Evolutionary conservation across 768 basidiomycete genomes (phyloP), one percentile per base, ranked within the genome.

Genomic region (Macrocybe gigantea): DNA sequence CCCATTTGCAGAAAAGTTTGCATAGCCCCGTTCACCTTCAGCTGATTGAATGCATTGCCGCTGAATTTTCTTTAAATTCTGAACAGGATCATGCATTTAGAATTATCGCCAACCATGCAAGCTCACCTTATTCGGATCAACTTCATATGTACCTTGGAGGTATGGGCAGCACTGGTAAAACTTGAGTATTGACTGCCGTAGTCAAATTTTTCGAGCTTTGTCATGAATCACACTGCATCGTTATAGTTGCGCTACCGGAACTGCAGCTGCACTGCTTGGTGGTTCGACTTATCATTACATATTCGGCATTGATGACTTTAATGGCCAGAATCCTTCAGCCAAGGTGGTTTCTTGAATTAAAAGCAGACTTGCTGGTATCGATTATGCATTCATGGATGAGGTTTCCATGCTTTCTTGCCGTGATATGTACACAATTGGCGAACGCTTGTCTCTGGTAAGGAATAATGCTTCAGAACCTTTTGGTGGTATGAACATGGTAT

Each of bases 361-460:
- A 41, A 15, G 50, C 36, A 49, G 56, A 15, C 15, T 69, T 7
- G 10, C 51, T 30, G 60, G 64, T 11, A 63, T 71, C 8, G 61
- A 70, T 2, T 68, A 69, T 58, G 47, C 73, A 0, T 69, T 73
- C 39, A 49, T 73, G 13, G 70, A 74, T 61, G 72, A 74, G 48
- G 57, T 73, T 0, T 73, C 71, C 0, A 73, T 73, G 72, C 29
- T 73, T 1, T 62, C 61, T 2, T 60, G 56, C 13, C 7, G 40
- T 33, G 64, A 65, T 38, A 15, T 69, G 31, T 63, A 60, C 44
- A 49, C 43, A 29, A 67, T 70, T 8, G 60, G 57, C 44, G 45
- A 38, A 1, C 51, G 56, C n/a, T 37, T 67, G 5, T 32, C 53
- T 6, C 44, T 48, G 8, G 53, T 55, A 5, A 33, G 45, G 3